Conservation (phyloP, 495 filamentous ascomycete species). For the Annulohypoxylon stygium region DNA sequence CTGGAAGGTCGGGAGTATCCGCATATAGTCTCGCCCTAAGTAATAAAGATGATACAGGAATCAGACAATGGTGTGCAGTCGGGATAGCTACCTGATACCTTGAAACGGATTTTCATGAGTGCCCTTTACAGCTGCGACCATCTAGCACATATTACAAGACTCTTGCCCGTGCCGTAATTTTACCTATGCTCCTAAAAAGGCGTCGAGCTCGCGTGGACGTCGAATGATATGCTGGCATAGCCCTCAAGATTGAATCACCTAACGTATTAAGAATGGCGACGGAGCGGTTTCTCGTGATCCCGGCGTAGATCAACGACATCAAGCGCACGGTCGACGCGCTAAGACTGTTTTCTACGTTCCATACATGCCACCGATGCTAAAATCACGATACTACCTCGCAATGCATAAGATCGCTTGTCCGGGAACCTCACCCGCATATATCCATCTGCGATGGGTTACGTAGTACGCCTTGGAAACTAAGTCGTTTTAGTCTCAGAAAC, state of each 20-base stretch:
- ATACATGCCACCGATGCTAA: slow-evolving; percentile 6
- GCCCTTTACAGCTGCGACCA: neutral
- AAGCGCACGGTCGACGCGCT: slow-evolving; percentile 1
- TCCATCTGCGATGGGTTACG: neutral
- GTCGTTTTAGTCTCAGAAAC: slow-evolving; percentile 6
- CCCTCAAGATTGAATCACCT: neutral
- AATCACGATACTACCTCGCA: slow-evolving; percentile 14
- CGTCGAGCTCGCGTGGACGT: neutral
- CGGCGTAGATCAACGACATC: neutral
- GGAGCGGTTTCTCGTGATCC: neutral
- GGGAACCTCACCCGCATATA: slow-evolving; percentile 1
- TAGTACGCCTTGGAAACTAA: neutral
- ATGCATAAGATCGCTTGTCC: slow-evolving; percentile 9
- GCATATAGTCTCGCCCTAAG: slow-evolving; percentile 20
- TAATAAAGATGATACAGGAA: slow-evolving; percentile 35
- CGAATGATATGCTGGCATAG: neutral
- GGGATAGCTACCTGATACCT: neutral
- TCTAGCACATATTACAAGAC: neutral
- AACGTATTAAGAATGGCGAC: neutral
- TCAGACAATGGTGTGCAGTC: slow-evolving; percentile 15
- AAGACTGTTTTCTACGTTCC: neutral
- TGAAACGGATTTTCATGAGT: neutral
- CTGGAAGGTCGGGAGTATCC: slow-evolving; percentile 21
- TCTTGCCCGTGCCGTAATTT: neutral
- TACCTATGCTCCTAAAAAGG: neutral